Conservation (phyloP, 768 basidiomycete species). For the Xanthoconium stramineum region DNA sequence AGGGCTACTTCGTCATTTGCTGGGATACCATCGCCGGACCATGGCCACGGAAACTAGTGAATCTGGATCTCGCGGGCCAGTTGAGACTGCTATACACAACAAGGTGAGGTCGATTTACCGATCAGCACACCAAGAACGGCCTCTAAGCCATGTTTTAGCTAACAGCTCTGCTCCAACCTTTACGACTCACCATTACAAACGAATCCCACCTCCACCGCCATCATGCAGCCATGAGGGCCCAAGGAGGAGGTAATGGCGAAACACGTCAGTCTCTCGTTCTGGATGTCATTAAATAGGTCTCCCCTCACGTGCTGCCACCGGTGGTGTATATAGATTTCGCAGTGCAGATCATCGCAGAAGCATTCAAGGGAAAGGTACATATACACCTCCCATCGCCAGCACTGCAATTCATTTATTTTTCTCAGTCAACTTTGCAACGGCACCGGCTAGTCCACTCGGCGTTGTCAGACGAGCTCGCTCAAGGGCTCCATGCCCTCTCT, state of each 20-base stretch:
- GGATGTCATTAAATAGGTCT: conserved; percentile 6
- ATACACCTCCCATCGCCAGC: conserved; percentile 1
- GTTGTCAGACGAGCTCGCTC: conserved; percentile 64
- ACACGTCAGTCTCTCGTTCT: conserved; percentile 60
- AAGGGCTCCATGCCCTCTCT: conserved; percentile 75
- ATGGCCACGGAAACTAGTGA: conserved; percentile 29
- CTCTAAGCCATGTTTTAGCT: conserved; percentile 45
- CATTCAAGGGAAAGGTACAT: conserved; percentile 70
- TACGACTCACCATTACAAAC: conserved; percentile 65
- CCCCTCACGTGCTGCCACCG: conserved; percentile 25
- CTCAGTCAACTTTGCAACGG: conserved; percentile 70
- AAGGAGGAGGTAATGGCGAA: conserved; percentile 67
- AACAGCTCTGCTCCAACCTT: conserved; percentile 56
- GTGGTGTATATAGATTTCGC: conserved; percentile 59
- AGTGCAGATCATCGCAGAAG: conserved; percentile 66
- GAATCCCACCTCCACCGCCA: conserved; percentile 85
- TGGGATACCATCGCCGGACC: conserved; percentile 15
- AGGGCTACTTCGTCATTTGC: conserved; percentile 20
- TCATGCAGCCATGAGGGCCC: conserved; percentile 75
- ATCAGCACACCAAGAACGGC: conserved; percentile 22
- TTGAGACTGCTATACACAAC: conserved; percentile 58
- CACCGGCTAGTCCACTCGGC: conserved; percentile 77
- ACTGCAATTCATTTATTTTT: conserved; percentile 12
- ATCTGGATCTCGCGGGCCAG: conserved; percentile 39
- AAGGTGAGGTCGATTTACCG: conserved; percentile 42